Base-by-base conservation (phyloP, 805 yeast species). In the Nakazawaea peltata region DNA sequence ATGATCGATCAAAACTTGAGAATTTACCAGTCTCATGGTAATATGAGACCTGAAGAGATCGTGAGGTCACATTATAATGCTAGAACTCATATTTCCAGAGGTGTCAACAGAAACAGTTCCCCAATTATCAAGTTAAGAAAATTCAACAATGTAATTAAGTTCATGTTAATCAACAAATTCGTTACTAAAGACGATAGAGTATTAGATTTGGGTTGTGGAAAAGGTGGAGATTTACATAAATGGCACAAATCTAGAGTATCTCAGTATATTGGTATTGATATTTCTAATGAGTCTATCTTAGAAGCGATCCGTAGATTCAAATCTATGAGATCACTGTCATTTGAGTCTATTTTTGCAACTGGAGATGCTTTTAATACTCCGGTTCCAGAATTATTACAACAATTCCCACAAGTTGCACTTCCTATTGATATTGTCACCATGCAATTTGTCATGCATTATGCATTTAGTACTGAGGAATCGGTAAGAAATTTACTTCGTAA, bases 201-300 rank as follows among this genome's bases (percentile, higher is more conserved):
- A 1, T 61, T 92, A 14, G 99, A 92, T 51, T 57, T 90, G 37
- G 96, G 96, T 12, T 88, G 97, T 58, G 99, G 99, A 11, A 94
- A 92, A 55, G 99, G 99, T 34, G 99, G 99, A 19, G 99, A 92
- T 60, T 61, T 92, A 49, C 75, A 81, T 47, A 92, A 92, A 54
- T 90, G 95, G 77, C 82, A 79, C 34, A 74, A 74, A 46, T 81
- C 85, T 1, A 63, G 72, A 15, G 71, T 85, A 2, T 69, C 74
- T 16, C 88, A 87, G 32, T 84, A 82, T 45, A 76, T 88, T 36
- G 98, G 98, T 2, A 69, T 92, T 19, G 99, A 92, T 57, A 79
- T 92, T 29, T 87, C 96, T 14, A 92, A 88, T 54, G 80, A 81
- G 3, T 83, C 95, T 5, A 77, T 92, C 34, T 65, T 70, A 34